Percentiles rank a stretch among this genome's conserved stretches.
Evolutionary conservation across 805 yeast species (phyloP).

Genomic region (Ascoidea tarda): DNA sequence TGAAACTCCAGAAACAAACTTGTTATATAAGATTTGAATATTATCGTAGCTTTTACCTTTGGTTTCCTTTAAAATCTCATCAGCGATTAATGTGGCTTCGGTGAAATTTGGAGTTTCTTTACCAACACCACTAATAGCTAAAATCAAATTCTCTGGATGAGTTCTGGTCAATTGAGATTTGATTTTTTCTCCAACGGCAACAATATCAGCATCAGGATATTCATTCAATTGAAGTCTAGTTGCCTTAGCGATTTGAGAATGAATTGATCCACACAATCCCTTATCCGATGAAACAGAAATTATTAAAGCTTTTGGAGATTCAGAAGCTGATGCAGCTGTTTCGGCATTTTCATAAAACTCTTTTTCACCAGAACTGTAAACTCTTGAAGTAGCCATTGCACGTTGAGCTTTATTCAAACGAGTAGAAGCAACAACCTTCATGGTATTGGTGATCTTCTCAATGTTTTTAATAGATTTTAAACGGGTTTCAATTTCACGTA

Average conservation of each 20-base stretch:
- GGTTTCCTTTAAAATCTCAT: slow-evolving; percentile 58
- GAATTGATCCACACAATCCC: slow-evolving; percentile 98
- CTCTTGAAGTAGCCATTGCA: slow-evolving; percentile 82
- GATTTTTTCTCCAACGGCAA: slow-evolving; percentile 89
- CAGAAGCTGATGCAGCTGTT: slow-evolving; percentile 40
- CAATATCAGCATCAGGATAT: slow-evolving; percentile 59
- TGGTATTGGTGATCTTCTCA: slow-evolving; percentile 98
- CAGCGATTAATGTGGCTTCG: slow-evolving; percentile 83
- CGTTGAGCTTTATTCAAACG: slow-evolving; percentile 91
- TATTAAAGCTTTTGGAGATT: slow-evolving; percentile 51
- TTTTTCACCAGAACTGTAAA: slow-evolving; percentile 64
- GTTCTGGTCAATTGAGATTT: slow-evolving; percentile 84
- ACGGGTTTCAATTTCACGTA: slow-evolving; percentile 97
- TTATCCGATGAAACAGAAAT: slow-evolving; percentile 91
- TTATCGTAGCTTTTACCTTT: slow-evolving; percentile 47
- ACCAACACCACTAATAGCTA: slow-evolving; percentile 85
- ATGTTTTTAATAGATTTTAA: slow-evolving; percentile 96
- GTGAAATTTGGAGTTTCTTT: slow-evolving; percentile 90
- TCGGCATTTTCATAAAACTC: slow-evolving; percentile 76
- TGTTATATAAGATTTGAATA: slow-evolving; percentile 76
- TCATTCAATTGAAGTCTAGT: slow-evolving; percentile 57
- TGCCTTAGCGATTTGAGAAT: slow-evolving; percentile 84
- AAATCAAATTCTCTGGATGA: slow-evolving; percentile 48
- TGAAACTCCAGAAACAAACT: slow-evolving; percentile 75
- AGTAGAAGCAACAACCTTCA: slow-evolving; percentile 98